Evolutionary conservation across 129 eudicot genomes (phyloP).

Genomic region (Erigeron canadensis): DNA sequence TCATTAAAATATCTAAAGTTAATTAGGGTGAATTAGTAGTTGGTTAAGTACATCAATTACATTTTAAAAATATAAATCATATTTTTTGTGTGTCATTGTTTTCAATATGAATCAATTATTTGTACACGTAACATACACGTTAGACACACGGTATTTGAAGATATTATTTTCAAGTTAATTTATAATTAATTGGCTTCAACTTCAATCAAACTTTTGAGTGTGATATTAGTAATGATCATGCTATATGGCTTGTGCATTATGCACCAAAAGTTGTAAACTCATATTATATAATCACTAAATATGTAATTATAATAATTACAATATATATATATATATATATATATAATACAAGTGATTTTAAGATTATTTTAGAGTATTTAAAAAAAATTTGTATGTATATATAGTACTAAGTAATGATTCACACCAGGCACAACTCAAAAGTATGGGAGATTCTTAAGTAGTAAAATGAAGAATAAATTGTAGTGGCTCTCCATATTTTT

Average conservation of each 20-base stretch:
- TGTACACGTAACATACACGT: constrained; percentile 19
- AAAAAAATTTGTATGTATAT: neutral
- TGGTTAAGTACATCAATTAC: constrained; percentile 16
- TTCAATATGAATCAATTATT: constrained; percentile 1
- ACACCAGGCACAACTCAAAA: neutral
- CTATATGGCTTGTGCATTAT: constrained; percentile 15
- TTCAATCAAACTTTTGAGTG: constrained; percentile 12
- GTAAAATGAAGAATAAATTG: constrained; percentile 10
- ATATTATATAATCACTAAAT: constrained; percentile 12
- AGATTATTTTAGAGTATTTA: no score
- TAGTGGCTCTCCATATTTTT: constrained; percentile 17
- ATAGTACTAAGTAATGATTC: neutral
- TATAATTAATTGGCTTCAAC: neutral
- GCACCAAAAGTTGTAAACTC: constrained; percentile 1
- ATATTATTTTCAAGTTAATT: neutral
- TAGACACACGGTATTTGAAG: constrained; percentile 4
- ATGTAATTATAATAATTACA: neutral
- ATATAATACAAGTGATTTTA: no score
- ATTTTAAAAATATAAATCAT: neutral
- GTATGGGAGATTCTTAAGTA: constrained; percentile 10
- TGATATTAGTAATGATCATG: neutral
- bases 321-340: no score
- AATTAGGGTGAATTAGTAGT: constrained; percentile 24
- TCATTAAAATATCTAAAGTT: constrained; percentile 29
- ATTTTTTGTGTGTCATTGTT: neutral